phyloP scores from a whole-genome alignment of 108 stramenopile species.

The Tribonema minus region DNA sequence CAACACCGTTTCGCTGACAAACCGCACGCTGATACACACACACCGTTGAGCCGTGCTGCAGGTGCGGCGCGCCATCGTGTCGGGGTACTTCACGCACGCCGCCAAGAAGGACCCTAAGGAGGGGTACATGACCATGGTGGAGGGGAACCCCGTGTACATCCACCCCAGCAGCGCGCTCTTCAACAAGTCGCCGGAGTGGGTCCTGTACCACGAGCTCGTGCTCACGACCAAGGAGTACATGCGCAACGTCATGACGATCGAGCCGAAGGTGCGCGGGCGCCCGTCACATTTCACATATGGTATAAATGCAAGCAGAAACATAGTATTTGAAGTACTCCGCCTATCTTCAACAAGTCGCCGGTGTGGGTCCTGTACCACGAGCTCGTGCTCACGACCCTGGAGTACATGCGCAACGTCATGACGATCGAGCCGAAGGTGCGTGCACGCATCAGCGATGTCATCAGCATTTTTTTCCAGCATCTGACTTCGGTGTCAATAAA shows the following conservation, averaged over 20 bases:
- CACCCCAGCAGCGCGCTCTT: slow-evolving; percentile 93
- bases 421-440: slow-evolving; percentile 84
- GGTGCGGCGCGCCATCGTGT: slow-evolving; percentile 77
- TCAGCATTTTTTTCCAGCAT: too few relatives aligned
- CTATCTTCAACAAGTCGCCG: slow-evolving; percentile 98
- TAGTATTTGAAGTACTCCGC: too few relatives aligned
- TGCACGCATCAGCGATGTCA: too few relatives aligned
- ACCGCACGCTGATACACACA: too few relatives aligned
- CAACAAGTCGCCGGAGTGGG: slow-evolving; percentile 96
- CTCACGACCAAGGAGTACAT: slow-evolving; percentile 99
- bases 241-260: slow-evolving; percentile 96
- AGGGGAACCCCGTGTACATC: slow-evolving; percentile 95
- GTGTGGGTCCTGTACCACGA: slow-evolving; percentile 98
- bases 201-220: slow-evolving; percentile 97
- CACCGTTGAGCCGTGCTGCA: too few relatives aligned
- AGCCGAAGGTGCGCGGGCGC: slow-evolving; percentile 64
- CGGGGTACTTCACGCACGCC: slow-evolving; percentile 95
- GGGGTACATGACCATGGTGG: slow-evolving; percentile 93
- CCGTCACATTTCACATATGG: too few relatives aligned
- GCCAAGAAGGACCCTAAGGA: slow-evolving; percentile 99
- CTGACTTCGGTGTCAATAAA: too few relatives aligned
- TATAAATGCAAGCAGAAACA: too few relatives aligned
- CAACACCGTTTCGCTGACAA: too few relatives aligned
- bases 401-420: slow-evolving; percentile 98
- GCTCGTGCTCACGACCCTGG: slow-evolving; percentile 94